phyloP scores from a whole-genome alignment of 305 asterid species.

The Salvia sclarea region DNA sequence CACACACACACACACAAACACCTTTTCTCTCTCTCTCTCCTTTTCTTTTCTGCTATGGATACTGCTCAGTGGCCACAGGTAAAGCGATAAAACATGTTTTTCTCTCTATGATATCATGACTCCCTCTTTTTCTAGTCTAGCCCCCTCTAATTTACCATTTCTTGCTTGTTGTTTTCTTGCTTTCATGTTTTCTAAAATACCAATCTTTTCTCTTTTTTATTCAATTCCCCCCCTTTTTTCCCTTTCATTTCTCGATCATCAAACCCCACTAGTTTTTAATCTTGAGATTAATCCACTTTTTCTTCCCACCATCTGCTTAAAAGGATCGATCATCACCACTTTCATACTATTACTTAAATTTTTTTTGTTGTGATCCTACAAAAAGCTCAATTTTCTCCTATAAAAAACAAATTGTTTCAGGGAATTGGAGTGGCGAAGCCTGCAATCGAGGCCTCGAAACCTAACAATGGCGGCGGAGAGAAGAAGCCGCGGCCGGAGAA shows the following conservation, averaged over 20 bases:
- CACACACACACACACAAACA: no score
- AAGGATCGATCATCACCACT: conserved; percentile 11
- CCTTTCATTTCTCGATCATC: conserved; percentile 31
- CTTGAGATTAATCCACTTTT: neutral
- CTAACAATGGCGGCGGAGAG: conserved; percentile 14
- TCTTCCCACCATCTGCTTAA: conserved; percentile 17
- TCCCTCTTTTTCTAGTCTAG: conserved; percentile 13
- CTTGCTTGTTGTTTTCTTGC: conserved; percentile 21
- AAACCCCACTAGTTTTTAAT: conserved; percentile 39
- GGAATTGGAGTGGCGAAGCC: conserved; percentile 34
- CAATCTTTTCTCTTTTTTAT: neutral
- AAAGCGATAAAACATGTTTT: conserved; percentile 34
- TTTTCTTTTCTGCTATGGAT: conserved; percentile 44
- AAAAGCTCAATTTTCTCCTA: neutral
- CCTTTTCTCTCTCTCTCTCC: conserved; percentile 22
- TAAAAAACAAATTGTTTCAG: conserved; percentile 15
- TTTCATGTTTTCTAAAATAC: neutral
- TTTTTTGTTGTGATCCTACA: conserved; percentile 20
- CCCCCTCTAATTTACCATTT: conserved; percentile 21
- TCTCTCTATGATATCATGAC: conserved; percentile 42
- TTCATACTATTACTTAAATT: neutral
- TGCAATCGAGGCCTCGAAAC: conserved; percentile 33
- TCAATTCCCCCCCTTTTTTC: neutral
- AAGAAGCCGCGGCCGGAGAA: conserved; percentile 47
- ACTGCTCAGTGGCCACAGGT: conserved; percentile 71